A percentile compares a stretch with the other conserved stretches of the same genome.
phyloP scores from a whole-genome alignment of 495 filamentous ascomycete species.

The Coniosporium apollinis region DNA sequence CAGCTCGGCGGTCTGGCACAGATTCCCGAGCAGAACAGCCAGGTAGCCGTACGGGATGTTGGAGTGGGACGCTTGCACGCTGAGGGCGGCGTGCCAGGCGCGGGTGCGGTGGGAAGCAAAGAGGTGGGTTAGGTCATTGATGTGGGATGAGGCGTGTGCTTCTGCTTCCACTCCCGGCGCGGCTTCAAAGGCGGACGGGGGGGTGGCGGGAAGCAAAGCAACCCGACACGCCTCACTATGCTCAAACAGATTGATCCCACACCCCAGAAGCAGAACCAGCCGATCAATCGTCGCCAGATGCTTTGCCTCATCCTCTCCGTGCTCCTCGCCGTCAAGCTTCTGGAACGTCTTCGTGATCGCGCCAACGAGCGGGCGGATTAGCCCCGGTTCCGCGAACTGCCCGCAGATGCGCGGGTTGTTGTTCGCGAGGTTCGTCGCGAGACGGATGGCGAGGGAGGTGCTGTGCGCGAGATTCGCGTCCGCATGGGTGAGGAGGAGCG shows the following conservation, averaged over 20 bases:
- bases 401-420: constrained; percentile 52
- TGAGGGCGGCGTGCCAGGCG: constrained; percentile 65
- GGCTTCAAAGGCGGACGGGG: no score
- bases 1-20: constrained; percentile 45
- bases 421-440: constrained; percentile 88
- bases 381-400: constrained; percentile 38
- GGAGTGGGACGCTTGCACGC: constrained; percentile 63
- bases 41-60: constrained; percentile 89
- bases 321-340: constrained; percentile 24
- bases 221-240: constrained; percentile 41
- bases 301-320: constrained; percentile 28
- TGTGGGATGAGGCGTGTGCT: no score
- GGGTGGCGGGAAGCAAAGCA: no score
- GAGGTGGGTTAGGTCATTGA: no score
- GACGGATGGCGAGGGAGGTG: no score
- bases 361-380: constrained; percentile 29
- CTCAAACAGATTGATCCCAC: constrained; percentile 81
- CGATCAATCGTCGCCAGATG: constrained; percentile 51
- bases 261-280: constrained; percentile 63
- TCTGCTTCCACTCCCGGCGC: no score
- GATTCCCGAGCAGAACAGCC: constrained; percentile 63
- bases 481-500: no score
- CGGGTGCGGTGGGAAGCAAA: no score
- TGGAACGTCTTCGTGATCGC: constrained; percentile 21
- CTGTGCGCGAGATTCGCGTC: no score